Conservation (phyloP, 306 rosid species). For the Lathyrus sativus region DNA sequence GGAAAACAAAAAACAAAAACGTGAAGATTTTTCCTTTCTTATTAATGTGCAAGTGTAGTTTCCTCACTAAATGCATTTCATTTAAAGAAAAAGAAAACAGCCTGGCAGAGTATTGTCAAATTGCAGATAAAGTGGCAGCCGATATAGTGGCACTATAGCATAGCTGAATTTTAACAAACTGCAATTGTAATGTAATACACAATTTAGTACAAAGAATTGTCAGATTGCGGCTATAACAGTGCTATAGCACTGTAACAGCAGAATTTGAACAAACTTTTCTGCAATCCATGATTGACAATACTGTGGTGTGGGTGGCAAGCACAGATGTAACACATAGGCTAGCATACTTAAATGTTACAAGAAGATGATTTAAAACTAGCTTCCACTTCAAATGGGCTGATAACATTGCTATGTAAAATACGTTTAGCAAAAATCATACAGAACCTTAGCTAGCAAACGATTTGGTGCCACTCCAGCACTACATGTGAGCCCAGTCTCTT, state of each 20-base stretch:
- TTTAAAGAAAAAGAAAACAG: background rate
- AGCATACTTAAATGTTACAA: background rate
- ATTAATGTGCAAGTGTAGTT: slow-evolving; percentile 6
- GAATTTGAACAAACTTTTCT: no score
- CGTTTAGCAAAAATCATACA: slow-evolving; percentile 21
- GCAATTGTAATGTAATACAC: no score
- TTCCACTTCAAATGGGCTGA: slow-evolving; percentile 13
- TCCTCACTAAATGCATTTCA: slow-evolving; percentile 11
- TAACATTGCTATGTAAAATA: slow-evolving; percentile 20
- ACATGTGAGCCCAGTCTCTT: slow-evolving; percentile 90
- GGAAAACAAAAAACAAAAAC: slow-evolving; percentile 2
- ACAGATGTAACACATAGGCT: slow-evolving; percentile 5
- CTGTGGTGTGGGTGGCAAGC: background rate
- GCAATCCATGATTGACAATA: no score
- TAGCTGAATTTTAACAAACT: no score
- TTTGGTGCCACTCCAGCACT: slow-evolving; percentile 98
- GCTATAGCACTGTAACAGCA: no score
- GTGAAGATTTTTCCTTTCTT: slow-evolving; percentile 11
- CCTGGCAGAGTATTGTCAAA: background rate
- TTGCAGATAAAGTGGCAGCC: no score
- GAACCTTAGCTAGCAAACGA: slow-evolving; percentile 89
- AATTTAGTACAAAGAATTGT: no score
- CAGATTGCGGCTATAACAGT: no score
- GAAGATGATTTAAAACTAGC: slow-evolving; percentile 27
- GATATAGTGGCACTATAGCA: no score